Evolutionary conservation across 768 basidiomycete species (phyloP).

Genomic region (Leucosporidium scottii): DNA sequence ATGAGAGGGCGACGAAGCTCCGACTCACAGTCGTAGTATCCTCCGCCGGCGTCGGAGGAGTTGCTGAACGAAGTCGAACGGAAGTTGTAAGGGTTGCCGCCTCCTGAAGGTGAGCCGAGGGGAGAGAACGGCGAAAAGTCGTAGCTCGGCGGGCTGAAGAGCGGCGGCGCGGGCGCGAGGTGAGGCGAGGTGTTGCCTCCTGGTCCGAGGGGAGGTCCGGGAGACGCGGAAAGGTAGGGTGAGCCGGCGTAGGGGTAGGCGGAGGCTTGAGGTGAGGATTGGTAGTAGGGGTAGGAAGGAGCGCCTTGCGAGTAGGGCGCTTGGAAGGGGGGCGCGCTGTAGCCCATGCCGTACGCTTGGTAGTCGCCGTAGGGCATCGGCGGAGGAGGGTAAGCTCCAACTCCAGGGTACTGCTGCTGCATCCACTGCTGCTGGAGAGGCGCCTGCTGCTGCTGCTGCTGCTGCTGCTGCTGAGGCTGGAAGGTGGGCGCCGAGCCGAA

Average conservation of each 20-base stretch:
- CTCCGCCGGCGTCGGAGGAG: too few species aligned
- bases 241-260: too few species aligned
- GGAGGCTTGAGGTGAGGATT: too few species aligned
- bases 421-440: background rate
- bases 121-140: background rate
- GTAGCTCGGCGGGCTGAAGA: background rate
- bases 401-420: conserved; percentile 6
- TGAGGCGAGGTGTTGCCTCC: background rate
- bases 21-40: too few species aligned
- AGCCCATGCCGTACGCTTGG: background rate
- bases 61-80: background rate
- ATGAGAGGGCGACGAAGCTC: too few species aligned
- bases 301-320: background rate
- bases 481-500: background rate
- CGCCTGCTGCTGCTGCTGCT: background rate
- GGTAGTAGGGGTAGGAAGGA: too few species aligned
- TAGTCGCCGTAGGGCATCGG: background rate
- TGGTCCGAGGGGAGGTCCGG: too few species aligned
- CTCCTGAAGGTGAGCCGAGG: background rate
- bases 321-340: background rate
- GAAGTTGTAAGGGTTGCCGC: background rate
- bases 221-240: too few species aligned
- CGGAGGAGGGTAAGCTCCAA: conserved; percentile 4
- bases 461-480: background rate
- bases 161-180: background rate